Evolutionary conservation across 768 basidiomycete species (phyloP).

Genomic region (Sutorius australiensis): DNA sequence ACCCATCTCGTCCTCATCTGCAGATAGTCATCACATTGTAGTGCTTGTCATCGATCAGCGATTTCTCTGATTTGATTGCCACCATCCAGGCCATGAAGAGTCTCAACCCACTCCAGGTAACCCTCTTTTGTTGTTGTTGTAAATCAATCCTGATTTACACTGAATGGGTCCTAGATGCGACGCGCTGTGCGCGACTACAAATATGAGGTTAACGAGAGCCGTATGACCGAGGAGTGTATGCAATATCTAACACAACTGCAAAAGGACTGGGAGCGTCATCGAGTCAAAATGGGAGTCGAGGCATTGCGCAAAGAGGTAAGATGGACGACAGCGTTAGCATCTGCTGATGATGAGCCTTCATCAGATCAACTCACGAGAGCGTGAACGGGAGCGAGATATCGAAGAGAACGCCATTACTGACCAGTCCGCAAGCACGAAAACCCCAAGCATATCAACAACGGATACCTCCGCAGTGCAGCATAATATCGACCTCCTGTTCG

Average conservation of each 20-base stretch:
- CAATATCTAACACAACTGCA: constrained; percentile 94
- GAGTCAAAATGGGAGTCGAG: constrained; percentile 83
- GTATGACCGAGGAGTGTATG: constrained; percentile 92
- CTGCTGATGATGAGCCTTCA: constrained; percentile 4
- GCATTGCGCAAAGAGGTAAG: constrained; percentile 77
- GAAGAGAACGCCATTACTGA: constrained; percentile 34
- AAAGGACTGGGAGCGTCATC: constrained; percentile 94
- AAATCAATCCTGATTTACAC: background rate
- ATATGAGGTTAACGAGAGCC: constrained; percentile 88
- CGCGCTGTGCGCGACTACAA: constrained; percentile 90
- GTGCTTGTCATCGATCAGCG: constrained; percentile 81
- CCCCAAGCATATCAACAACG: constrained; percentile 29
- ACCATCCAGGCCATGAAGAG: constrained; percentile 84
- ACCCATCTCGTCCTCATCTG: background rate
- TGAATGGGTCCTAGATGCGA: constrained; percentile 60
- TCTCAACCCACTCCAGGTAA: constrained; percentile 89
- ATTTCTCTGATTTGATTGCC: constrained; percentile 84
- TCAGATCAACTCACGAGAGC: constrained; percentile 67
- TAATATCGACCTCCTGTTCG: constrained; percentile 78
- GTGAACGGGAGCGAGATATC: constrained; percentile 42
- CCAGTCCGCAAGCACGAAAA: constrained; percentile 35
- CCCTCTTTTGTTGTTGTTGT: background rate
- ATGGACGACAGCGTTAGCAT: background rate
- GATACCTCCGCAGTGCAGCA: constrained; percentile 42
- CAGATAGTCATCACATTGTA: constrained; percentile 30